A percentile compares a stretch with the other conserved stretches of the same genome.
Evolutionary conservation across 2,329 filamentous ascomycete species (phyloP).

Genomic region (Microdochium trichocladiopsis): DNA sequence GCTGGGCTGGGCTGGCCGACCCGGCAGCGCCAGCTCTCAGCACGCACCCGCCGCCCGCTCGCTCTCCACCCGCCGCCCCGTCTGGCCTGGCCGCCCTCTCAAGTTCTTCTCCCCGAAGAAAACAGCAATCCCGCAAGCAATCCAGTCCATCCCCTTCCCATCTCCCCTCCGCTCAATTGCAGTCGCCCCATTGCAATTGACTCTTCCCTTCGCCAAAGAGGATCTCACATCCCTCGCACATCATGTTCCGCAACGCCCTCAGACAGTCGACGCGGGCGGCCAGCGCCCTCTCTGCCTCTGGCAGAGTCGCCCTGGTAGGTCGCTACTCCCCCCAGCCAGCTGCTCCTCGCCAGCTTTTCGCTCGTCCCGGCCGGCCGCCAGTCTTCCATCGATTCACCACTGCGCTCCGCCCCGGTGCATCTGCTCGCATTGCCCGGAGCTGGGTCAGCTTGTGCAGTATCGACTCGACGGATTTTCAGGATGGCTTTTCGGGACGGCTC

Average conservation of each 20-base stretch:
- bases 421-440: background rate
- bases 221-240: conserved; percentile 45
- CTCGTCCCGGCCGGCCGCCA: conserved; percentile 21
- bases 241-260: conserved; percentile 97
- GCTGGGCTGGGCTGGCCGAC: background rate
- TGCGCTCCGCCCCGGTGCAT: background rate
- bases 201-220: conserved; percentile 37
- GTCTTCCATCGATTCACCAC: conserved; percentile 33
- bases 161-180: background rate
- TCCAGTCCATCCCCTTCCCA: background rate
- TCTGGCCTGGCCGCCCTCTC: background rate
- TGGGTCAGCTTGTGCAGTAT: conserved; percentile 15
- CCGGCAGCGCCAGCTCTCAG: background rate
- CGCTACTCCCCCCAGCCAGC: conserved; percentile 27
- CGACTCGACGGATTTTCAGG: conserved; percentile 2
- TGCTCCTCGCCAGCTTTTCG: conserved; percentile 26
- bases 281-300: conserved; percentile 85
- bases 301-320: conserved; percentile 94
- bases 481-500: conserved; percentile 13
- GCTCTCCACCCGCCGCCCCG: background rate
- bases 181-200: conserved; percentile 1
- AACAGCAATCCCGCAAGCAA: background rate
- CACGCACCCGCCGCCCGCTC: too few species aligned
- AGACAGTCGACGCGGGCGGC: conserved; percentile 93
- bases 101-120: background rate